Percentiles rank a stretch among this genome's conserved stretches.
phyloP scores from a whole-genome alignment of 305 asterid genomes.

The Galium porrigens region DNA sequence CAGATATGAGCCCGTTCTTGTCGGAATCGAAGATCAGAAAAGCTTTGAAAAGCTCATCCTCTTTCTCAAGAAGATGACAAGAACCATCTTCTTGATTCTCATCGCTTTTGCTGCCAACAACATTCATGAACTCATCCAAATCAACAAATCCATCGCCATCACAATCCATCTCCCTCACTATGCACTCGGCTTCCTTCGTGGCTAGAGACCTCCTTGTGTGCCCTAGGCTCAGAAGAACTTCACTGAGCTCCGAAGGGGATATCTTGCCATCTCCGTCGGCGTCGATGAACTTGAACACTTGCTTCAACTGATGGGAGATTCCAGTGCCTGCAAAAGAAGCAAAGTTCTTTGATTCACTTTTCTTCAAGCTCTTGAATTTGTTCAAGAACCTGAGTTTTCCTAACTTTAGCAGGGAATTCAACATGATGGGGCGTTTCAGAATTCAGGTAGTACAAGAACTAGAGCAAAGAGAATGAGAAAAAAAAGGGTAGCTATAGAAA shows the following conservation, averaged over 20 bases:
- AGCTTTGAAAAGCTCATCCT: slow-evolving; percentile 28
- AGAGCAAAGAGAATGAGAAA: neutral
- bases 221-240: slow-evolving; percentile 29
- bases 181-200: slow-evolving; percentile 36
- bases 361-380: slow-evolving; percentile 19
- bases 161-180: slow-evolving; percentile 45
- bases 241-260: slow-evolving; percentile 32
- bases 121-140: slow-evolving; percentile 44
- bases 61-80: slow-evolving; percentile 18
- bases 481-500: neutral
- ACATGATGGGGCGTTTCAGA: slow-evolving; percentile 16
- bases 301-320: slow-evolving; percentile 31
- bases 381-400: slow-evolving; percentile 16
- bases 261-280: slow-evolving; percentile 48
- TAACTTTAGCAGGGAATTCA: slow-evolving; percentile 19
- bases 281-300: slow-evolving; percentile 49
- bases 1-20: slow-evolving; percentile 43
- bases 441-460: neutral
- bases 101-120: slow-evolving; percentile 17
- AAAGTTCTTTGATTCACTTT: slow-evolving; percentile 11
- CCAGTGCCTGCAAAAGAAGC: slow-evolving; percentile 28
- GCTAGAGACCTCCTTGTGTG: slow-evolving; percentile 24
- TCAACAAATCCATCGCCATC: slow-evolving; percentile 52
- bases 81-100: neutral
- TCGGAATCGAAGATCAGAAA: slow-evolving; percentile 45